Evolutionary conservation across 768 basidiomycete genomes (phyloP), one percentile per base, ranked within the genome.

Genomic region (Rhodotorula babjevae): DNA sequence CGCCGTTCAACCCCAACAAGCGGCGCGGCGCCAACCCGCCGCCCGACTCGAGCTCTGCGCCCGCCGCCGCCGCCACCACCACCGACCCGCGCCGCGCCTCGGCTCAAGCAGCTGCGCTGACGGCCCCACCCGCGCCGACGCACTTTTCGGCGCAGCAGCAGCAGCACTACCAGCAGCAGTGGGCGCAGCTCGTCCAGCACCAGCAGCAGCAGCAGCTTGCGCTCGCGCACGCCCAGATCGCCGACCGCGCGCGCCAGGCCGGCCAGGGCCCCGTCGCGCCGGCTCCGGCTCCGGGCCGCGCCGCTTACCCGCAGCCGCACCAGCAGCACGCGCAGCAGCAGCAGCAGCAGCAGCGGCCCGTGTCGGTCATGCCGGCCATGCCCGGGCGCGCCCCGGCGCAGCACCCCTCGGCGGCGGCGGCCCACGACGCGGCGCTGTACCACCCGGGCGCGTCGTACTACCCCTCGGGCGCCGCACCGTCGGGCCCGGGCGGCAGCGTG

Each of bases 1-100:
- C 74, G 21, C 74, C 74, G 27, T 76, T 72, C 74, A 76, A 76
- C 68, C 74, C 74, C 40, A 72, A 76, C 71, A 67, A 68, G 36
- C 71, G 71, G 1, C 59, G 68, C 36, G 36, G 36, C 36, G 36
- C 36, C 36, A 46, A 46, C 44, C 36, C 36, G 36, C 36, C 36
- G 44, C 3, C 44, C 14, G 44, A 18, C 44, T 12, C 44, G 44
- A 18, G 8, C 15, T 55, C 63, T 36, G 49, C 62, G 19, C 62
- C 40, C 23, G 56, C n/a, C 16, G 52, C 10, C 42, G 53, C 18
- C 46, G 47, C 12, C 69, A 1, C 11, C 63, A 11, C 23, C 72
- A 10, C 19, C 65, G 44, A 64, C 60, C 52, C 68, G 31, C 56
- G 64, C 5, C 47, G 61, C 36, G 60, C 44, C 62, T 66, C 68